Percentiles rank a stretch among this genome's conserved stretches.
phyloP scores from a whole-genome alignment of 148 eudicot species.

The Rhododendron molle region DNA sequence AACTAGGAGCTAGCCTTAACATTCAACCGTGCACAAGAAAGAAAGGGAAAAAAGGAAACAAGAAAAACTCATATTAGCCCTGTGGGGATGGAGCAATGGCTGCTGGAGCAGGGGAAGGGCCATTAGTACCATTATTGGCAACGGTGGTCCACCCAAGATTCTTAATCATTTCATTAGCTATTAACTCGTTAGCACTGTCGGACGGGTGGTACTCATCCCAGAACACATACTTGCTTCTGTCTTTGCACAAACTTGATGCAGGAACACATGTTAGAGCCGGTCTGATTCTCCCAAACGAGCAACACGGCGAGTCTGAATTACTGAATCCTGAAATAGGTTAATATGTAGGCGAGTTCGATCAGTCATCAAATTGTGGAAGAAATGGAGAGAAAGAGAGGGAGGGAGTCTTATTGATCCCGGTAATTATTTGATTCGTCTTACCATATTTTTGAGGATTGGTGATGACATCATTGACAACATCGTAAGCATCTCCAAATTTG shows the following conservation, averaged over 20 bases:
- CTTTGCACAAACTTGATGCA: conserved; percentile 60
- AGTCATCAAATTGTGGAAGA: neutral
- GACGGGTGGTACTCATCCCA: conserved; percentile 96
- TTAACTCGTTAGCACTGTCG: conserved; percentile 63
- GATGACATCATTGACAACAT: conserved; percentile 72
- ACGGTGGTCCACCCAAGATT: conserved; percentile 41
- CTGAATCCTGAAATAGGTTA: conserved; percentile 43
- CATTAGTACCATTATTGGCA: conserved; percentile 9
- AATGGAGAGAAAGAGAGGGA: too few species aligned
- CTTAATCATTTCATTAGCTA: conserved; percentile 57
- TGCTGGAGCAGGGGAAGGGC: conserved; percentile 33
- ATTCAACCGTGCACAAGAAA: neutral
- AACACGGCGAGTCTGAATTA: conserved; percentile 81
- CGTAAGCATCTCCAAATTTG: conserved; percentile 79
- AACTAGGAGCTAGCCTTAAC: neutral
- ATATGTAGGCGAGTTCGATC: neutral
- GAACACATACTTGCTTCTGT: conserved; percentile 80
- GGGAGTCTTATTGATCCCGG: too few species aligned
- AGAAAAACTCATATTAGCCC: neutral
- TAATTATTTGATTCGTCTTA: conserved; percentile 4
- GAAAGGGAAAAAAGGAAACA: neutral
- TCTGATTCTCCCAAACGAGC: conserved; percentile 72
- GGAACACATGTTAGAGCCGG: conserved; percentile 89
- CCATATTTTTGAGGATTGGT: conserved; percentile 64
- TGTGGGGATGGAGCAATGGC: conserved; percentile 18